Evolutionary conservation across 345 rosid species (phyloP), one percentile per base, ranked within the genome.

Genomic region (Populus deltoides): DNA sequence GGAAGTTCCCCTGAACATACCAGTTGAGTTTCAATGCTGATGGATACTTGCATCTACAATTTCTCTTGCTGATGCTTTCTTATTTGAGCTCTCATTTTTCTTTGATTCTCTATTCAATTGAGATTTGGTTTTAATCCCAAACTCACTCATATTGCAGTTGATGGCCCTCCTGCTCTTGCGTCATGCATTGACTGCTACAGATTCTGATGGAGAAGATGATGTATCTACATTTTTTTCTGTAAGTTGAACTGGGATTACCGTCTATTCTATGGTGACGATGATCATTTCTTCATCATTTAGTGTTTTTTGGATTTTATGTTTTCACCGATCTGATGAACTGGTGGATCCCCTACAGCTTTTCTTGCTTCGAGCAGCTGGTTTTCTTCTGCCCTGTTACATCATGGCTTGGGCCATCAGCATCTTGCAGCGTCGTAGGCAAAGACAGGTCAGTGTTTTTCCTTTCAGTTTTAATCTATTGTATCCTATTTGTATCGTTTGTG

Each of bases 351-450:
- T 75, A 76, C 91, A 96, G 99, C 89, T 90, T 85, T 96, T 93
- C 87, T 82, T 96, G 84, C 89, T 88, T 62, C 88, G 92, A n/a
- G 88, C 92, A n/a, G 90, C 88, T 59, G 91, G 90, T 25, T 90
- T 93, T 85, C 94, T 92, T 82, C 90, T 96, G 66, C 98, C 99
- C 3, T 96, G 99, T 83, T 96, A 94, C 81, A 91, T 96, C 77
- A 96, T 93, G 99, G 99, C 98, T 67, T 96, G 99, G 99, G 98
- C 97, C 77, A 90, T 96, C 47, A 90, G 97, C 80, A 88, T 94
- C 79, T 81, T 96, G 80, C 99, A 96, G 87, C 97, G 92, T 5
- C 89, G 99, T 33, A 89, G 98, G 81, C 97, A 92, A 80, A 89
- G 98, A 89, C 97, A 91, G 92, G 99, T 96, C 27, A 68, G 83